Conservation (phyloP, 2,329 filamentous ascomycete genomes). For the Aspergillus sojae region DNA sequence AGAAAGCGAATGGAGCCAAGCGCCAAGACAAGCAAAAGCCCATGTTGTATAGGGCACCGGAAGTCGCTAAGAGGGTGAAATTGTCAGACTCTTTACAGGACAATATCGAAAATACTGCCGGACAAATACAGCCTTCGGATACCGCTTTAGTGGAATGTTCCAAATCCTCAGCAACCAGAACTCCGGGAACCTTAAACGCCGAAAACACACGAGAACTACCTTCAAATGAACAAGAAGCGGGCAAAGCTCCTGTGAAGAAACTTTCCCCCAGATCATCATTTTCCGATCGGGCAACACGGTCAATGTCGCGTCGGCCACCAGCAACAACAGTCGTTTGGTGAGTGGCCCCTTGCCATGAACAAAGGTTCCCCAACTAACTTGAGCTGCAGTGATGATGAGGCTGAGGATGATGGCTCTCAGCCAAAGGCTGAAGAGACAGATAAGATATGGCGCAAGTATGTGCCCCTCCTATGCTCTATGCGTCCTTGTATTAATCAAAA, state of each 20-base stretch:
- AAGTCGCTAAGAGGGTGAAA: slow-evolving; percentile 29
- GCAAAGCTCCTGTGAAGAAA: slow-evolving; percentile 35
- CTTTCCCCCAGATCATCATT: slow-evolving; percentile 14
- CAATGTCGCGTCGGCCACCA: slow-evolving; percentile 27
- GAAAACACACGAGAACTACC: slow-evolving; percentile 13
- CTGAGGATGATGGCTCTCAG: slow-evolving; percentile 16
- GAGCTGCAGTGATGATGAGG: slow-evolving; percentile 20
- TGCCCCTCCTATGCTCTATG: not conserved
- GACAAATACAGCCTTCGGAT: slow-evolving; percentile 5
- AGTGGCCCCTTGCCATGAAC: slow-evolving; percentile 5
- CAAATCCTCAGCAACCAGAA: slow-evolving; percentile 5
- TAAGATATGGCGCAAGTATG: slow-evolving; percentile 30
- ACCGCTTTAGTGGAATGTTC: slow-evolving; percentile 8
- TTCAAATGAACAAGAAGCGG: slow-evolving; percentile 11
- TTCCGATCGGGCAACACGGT: slow-evolving; percentile 33
- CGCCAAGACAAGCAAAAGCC: slow-evolving; percentile 14
- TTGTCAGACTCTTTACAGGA: slow-evolving; percentile 35
- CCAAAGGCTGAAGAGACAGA: slow-evolving; percentile 7
- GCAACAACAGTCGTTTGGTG: slow-evolving; percentile 24
- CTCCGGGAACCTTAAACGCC: slow-evolving; percentile 7
- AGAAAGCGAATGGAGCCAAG: slow-evolving; percentile 17
- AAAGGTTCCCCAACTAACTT: slow-evolving; percentile 5
- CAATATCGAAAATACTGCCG: slow-evolving; percentile 17
- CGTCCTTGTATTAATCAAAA: slow-evolving; percentile 4
- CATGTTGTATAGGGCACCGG: slow-evolving; percentile 10